Percentiles rank a stretch among this genome's conserved stretches.
Conservation (phyloP, 441 rosid species). For the Manihot esculenta region DNA sequence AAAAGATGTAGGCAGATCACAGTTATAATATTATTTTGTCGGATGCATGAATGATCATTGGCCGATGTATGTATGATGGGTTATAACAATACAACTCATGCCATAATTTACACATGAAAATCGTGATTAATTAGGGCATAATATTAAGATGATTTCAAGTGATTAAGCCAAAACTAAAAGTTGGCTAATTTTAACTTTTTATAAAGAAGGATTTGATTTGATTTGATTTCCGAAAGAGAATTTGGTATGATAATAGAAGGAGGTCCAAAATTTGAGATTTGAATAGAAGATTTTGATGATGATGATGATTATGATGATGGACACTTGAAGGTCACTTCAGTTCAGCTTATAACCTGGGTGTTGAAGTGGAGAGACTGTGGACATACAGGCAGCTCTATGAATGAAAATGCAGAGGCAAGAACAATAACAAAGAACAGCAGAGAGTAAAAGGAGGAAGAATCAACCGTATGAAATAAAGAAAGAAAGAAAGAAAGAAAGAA, state of each 20-base stretch:
- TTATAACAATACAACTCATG: neutral
- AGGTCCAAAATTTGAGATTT: constrained; percentile 10
- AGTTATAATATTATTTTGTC: neutral
- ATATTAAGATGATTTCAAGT: no score
- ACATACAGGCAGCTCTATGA: no score
- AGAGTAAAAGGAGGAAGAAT: constrained; percentile 27
- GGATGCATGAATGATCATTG: neutral
- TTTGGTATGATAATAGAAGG: no score
- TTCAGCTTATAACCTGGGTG: neutral
- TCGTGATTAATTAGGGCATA: neutral
- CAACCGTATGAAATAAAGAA: constrained; percentile 41
- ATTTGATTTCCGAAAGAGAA: no score
- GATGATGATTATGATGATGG: constrained; percentile 16
- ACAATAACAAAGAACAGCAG: constrained; percentile 7
- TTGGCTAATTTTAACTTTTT: neutral
- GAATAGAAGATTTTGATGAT: neutral
- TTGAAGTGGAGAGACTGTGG: no score
- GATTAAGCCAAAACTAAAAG: neutral
- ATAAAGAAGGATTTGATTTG: no score
- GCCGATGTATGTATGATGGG: neutral
- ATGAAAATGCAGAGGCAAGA: no score
- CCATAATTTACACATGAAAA: neutral
- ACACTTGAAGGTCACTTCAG: constrained; percentile 13
- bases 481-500: no score
- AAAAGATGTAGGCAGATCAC: no score